These are phyloP conservation scores for Ambrosia hybrid DNA, from an alignment of 140 eudicot genomes.

Conservation along the genomic window DNA sequence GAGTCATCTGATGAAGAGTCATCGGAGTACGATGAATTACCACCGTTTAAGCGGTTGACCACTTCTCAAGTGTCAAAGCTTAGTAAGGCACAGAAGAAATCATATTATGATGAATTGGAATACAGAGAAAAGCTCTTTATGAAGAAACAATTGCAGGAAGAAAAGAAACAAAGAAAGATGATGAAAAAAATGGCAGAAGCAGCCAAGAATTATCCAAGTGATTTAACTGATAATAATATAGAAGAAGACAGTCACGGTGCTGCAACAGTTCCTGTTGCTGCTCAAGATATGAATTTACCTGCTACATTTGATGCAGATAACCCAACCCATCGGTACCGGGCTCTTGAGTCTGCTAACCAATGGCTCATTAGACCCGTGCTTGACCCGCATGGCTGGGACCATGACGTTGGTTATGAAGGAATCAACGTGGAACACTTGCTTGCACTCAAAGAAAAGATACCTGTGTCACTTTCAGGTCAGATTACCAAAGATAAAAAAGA, in stretches of 20 bases:
- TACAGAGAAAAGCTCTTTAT: conserved; percentile 79
- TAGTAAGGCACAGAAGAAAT: conserved; percentile 60
- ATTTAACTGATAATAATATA: conserved; percentile 46
- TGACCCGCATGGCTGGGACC: conserved; percentile 97
- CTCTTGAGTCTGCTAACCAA: conserved; percentile 75
- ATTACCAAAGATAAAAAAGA: conserved; percentile 94
- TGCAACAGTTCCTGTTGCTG: conserved; percentile 73
- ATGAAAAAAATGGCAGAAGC: conserved; percentile 80
- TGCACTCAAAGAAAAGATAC: conserved; percentile 64
- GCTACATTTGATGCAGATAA: conserved; percentile 95
- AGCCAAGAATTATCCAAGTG: conserved; percentile 53
- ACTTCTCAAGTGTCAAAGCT: conserved; percentile 74
- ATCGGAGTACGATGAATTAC: conserved; percentile 81
- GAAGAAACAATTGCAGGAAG: conserved; percentile 94
- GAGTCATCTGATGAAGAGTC: conserved; percentile 70
- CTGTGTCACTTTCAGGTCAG: conserved; percentile 92
- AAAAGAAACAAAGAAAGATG: conserved; percentile 68
- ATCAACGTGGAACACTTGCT: conserved; percentile 74
- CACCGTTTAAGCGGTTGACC: conserved; percentile 79
- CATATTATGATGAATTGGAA: conserved; percentile 83
- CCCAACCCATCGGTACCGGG: conserved; percentile 93
- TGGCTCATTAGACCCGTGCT: conserved; percentile 95
- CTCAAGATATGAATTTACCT: conserved; percentile 85
- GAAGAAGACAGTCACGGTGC: conserved; percentile 71
- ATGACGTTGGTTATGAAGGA: conserved; percentile 97